Evolutionary conservation across 1,139 yeast genomes (phyloP), one percentile per base, ranked within the genome.

Genomic region (Suhomyces yuchorum): DNA sequence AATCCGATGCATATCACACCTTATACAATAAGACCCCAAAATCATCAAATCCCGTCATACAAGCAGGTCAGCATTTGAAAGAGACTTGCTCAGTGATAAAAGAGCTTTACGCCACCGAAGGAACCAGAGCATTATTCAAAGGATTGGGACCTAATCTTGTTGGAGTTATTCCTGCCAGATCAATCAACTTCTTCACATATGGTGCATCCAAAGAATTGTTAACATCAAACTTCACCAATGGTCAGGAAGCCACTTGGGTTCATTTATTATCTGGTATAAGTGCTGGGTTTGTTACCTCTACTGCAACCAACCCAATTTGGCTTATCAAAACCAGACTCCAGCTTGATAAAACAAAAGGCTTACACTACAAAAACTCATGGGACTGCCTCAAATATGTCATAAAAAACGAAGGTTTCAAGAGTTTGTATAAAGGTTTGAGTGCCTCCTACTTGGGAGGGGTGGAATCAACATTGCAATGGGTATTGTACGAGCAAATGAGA

Each of bases 261-360:
- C 99, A 95, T 68, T 73, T 95, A 48, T 65, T 84, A 26, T 82
- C 97, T 1, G 99, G 98, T n/a, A 84, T 93, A 1, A 80, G 80
- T 58, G 99, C 99, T 0, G 99, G 99, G 2, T 76, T 93, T 63
- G 95, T 87, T 18, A 95, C 99, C 0, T 87, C 97, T 3, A 93
- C 99, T 0, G 96, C 95, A n/a, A 95, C 99, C 0, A 95, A 95
- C 64, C 99, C 99, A n/a, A 95, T 95, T 48, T 95, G 99, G 99
- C 75, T 95, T 55, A 86, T 95, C 51, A 95, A 95, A 66, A 95
- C 99, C 0, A 78, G 99, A 60, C 77, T 95, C 43, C 99, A 95
- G 62, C 77, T 95, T 49, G 99, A 93, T 65, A 87, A 85, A 63
- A 68, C 81, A 15, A 77, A 78, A 43, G 77, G 79, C 12, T 82